Evolutionary conservation across 805 yeast genomes (phyloP).

Genomic region (Candida lessepsii): DNA sequence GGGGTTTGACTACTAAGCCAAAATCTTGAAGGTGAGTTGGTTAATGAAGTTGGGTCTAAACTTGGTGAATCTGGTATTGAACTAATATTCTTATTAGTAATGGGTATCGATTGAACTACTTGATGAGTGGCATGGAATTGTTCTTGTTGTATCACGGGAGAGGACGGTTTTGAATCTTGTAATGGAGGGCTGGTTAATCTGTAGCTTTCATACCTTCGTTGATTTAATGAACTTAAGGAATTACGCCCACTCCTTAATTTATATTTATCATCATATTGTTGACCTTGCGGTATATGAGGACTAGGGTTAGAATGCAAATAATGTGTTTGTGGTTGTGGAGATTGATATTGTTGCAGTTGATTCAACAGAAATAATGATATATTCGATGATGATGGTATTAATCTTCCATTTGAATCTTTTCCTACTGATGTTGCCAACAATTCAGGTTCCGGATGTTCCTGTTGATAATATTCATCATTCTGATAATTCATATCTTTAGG

Average conservation of each 20-base stretch:
- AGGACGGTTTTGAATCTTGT: conserved; percentile 8
- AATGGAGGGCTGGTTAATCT: conserved; percentile 31
- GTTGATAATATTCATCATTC: conserved; percentile 1
- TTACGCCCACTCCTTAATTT: conserved; percentile 19
- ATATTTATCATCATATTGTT: neutral
- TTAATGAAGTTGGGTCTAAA: conserved; percentile 49
- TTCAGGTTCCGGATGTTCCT: conserved; percentile 45
- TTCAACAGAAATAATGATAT: conserved; percentile 39
- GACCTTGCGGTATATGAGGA: conserved; percentile 4
- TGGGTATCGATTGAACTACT: conserved; percentile 30
- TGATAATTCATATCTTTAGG: neutral
- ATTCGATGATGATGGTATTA: conserved; percentile 43
- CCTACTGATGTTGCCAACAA: conserved; percentile 44
- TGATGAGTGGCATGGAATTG: conserved; percentile 1
- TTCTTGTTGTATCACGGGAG: conserved; percentile 6
- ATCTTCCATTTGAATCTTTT: conserved; percentile 36
- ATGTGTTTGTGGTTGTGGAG: conserved; percentile 1
- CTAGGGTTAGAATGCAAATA: neutral
- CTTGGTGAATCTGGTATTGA: conserved; percentile 50
- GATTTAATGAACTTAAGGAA: conserved; percentile 23
- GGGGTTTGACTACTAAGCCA: conserved; percentile 55
- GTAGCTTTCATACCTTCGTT: conserved; percentile 38
- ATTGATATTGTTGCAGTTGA: conserved; percentile 18
- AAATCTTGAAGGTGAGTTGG: conserved; percentile 56
- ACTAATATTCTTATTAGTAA: conserved; percentile 13